Evolutionary conservation across 768 basidiomycete genomes (phyloP).

Genomic region (Boletus patriciae): DNA sequence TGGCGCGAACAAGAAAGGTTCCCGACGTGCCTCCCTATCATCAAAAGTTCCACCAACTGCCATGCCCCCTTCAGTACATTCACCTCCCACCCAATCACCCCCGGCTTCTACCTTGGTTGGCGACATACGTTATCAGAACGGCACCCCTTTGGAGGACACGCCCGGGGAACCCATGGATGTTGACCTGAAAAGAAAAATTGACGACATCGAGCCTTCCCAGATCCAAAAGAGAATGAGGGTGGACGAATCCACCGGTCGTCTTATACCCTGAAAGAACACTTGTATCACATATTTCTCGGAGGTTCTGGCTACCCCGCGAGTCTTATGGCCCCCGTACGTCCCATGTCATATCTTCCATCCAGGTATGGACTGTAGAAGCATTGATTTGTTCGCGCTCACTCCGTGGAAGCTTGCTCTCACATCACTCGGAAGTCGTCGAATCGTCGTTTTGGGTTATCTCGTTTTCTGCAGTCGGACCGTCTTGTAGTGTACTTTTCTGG

Average conservation of each 20-base stretch:
- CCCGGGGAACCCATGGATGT: constrained; percentile 46
- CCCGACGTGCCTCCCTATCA: constrained; percentile 54
- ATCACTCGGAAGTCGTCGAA: constrained; percentile 32
- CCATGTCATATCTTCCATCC: constrained; percentile 25
- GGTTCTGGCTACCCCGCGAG: constrained; percentile 25
- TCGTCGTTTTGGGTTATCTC: constrained; percentile 35
- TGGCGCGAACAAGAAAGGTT: constrained; percentile 38
- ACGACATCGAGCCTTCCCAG: constrained; percentile 51
- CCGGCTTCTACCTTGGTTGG: constrained; percentile 39
- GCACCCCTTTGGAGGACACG: constrained; percentile 41
- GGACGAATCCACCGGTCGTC: constrained; percentile 47
- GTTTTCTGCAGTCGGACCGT: constrained; percentile 33
- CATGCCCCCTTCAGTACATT: constrained; percentile 40
- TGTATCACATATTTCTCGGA: constrained; percentile 22
- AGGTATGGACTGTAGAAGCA: constrained; percentile 31
- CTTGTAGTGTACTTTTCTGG: constrained; percentile 36
- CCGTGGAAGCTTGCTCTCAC: constrained; percentile 30
- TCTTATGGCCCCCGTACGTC: constrained; percentile 22
- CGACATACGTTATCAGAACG: constrained; percentile 34
- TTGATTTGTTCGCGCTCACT: constrained; percentile 26
- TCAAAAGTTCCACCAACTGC: constrained; percentile 36
- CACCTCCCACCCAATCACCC: constrained; percentile 58
- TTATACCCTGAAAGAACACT: constrained; percentile 53
- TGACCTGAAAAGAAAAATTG: constrained; percentile 62
- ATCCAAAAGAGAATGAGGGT: constrained; percentile 74